Evolutionary conservation across 179 eudicot genomes (phyloP).

Genomic region (Heliamphora pulchella): DNA sequence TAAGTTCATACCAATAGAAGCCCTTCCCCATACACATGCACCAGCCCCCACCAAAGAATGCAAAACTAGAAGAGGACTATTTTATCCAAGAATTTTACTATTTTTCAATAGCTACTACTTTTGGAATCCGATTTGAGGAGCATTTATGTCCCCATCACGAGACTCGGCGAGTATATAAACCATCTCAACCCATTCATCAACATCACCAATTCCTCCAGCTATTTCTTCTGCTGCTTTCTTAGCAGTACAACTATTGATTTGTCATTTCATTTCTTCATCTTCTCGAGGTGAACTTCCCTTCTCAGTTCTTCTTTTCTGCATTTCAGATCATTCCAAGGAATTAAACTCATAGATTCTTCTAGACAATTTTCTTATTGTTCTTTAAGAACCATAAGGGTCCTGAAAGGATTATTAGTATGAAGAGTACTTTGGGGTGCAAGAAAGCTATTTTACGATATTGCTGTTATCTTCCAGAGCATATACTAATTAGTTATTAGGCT

Average conservation of each 20-base stretch:
- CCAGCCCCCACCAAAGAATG: neutral
- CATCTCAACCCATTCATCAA: constrained; percentile 11
- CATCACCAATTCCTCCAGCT: constrained; percentile 20
- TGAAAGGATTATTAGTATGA: neutral
- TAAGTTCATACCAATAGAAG: no score
- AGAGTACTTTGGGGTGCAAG: no score
- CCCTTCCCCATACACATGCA: neutral
- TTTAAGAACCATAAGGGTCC: neutral
- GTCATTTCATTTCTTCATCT: neutral
- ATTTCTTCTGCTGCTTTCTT: constrained; percentile 2
- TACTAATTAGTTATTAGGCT: no score
- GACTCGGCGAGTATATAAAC: constrained; percentile 32
- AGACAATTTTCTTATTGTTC: neutral
- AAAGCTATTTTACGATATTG: no score
- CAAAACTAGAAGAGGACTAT: neutral
- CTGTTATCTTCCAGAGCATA: no score
- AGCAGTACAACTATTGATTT: neutral
- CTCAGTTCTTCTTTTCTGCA: neutral
- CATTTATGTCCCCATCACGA: constrained; percentile 29
- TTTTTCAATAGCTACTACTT: constrained; percentile 10
- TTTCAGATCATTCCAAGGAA: neutral
- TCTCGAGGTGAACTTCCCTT: constrained; percentile 15
- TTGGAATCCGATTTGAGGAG: constrained; percentile 31
- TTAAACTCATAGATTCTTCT: neutral
- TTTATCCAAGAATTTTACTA: neutral